phyloP scores from a whole-genome alignment of 2,329 filamentous ascomycete species.

The Pseudocercospora fijiensis region DNA sequence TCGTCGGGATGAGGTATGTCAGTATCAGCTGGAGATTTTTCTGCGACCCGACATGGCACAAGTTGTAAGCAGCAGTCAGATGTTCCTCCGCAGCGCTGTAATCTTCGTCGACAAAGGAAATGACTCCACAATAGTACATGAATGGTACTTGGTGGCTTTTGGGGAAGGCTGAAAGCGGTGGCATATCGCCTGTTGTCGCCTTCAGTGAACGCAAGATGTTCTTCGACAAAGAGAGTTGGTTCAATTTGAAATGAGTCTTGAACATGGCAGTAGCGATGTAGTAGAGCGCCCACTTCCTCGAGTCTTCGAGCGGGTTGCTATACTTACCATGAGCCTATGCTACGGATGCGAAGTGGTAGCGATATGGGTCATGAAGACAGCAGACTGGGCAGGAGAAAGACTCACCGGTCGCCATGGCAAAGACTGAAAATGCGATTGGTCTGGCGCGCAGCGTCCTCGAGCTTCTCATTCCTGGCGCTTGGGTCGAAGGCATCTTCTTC shows the following conservation, averaged over 20 bases:
- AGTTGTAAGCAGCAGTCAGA: conserved; percentile 75
- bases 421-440: conserved; percentile 90
- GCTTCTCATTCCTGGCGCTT: conserved; percentile 72
- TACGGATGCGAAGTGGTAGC: conserved; percentile 5
- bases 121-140: conserved; percentile 90
- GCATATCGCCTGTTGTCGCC: conserved; percentile 70
- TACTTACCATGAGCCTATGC: conserved; percentile 29
- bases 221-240: conserved; percentile 82
- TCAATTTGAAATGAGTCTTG: conserved; percentile 93
- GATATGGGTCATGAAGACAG: not conserved
- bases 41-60: conserved; percentile 69
- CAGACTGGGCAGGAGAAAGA: conserved; percentile 17
- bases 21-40: conserved; percentile 90
- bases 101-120: conserved; percentile 93
- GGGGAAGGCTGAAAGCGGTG: conserved; percentile 74
- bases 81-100: conserved; percentile 79
- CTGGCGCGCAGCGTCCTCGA: conserved; percentile 86
- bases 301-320: conserved; percentile 80
- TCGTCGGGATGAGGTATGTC: conserved; percentile 91
- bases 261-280: conserved; percentile 92
- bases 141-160: conserved; percentile 91
- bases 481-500: conserved; percentile 85
- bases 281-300: conserved; percentile 97
- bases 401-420: conserved; percentile 84
- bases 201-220: conserved; percentile 83